Percentiles rank a stretch among this genome's conserved stretches.
phyloP scores from a whole-genome alignment of 768 basidiomycete genomes.

The Cubamyces sp. region DNA sequence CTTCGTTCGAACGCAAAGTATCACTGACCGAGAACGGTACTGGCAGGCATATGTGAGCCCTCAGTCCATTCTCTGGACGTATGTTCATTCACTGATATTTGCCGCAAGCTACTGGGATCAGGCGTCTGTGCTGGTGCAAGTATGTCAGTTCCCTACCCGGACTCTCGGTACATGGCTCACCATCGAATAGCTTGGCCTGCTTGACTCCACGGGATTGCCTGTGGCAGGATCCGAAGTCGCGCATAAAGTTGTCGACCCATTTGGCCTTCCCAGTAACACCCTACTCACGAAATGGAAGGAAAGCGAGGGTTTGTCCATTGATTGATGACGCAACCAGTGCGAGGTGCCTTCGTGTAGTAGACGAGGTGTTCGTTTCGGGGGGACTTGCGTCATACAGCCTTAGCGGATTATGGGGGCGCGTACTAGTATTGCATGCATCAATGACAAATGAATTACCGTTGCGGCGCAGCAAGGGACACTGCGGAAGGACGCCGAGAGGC shows the following conservation, averaged over 20 bases:
- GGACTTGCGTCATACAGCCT: too few species aligned
- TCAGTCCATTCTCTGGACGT: neutral
- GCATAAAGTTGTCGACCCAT: constrained; percentile 47
- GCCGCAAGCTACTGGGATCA: constrained; percentile 50
- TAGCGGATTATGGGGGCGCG: too few species aligned
- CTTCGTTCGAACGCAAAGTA: neutral
- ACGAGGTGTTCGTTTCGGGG: neutral
- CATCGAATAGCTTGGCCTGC: constrained; percentile 38
- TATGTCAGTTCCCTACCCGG: constrained; percentile 18
- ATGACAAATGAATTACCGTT: too few species aligned
- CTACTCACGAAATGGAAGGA: constrained; percentile 42
- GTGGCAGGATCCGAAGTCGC: constrained; percentile 46
- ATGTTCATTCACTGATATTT: neutral
- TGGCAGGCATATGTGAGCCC: constrained; percentile 36
- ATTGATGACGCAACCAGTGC: constrained; percentile 11
- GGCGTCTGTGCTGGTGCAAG: constrained; percentile 49
- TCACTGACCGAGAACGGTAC: neutral
- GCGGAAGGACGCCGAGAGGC: too few species aligned
- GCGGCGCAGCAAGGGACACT: too few species aligned
- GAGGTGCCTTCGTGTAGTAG: too few species aligned
- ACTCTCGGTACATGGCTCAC: neutral
- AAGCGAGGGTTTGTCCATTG: constrained; percentile 40
- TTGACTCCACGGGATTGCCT: constrained; percentile 38
- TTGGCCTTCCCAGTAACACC: constrained; percentile 44
- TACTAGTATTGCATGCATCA: too few species aligned